Evolutionary conservation across 208 protist species (phyloP).

Genomic region (Trypanosomatidae sp.): DNA sequence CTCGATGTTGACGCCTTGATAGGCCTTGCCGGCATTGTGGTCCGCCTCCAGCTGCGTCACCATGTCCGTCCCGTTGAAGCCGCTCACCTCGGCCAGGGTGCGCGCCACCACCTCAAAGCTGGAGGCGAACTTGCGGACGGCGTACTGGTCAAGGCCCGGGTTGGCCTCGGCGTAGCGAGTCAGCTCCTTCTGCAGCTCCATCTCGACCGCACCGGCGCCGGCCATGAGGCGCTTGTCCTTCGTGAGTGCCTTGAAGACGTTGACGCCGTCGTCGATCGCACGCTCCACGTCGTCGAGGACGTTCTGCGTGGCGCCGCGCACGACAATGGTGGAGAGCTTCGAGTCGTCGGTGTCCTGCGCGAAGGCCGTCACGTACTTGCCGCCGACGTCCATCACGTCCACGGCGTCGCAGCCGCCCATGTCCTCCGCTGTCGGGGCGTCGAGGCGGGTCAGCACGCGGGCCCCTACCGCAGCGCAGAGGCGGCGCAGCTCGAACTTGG

Average conservation of each 20-base stretch:
- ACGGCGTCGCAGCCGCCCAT: slow-evolving; percentile 96
- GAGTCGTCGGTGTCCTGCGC: slow-evolving; percentile 92
- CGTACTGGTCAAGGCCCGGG: slow-evolving; percentile 98
- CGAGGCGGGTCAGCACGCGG: slow-evolving; percentile 93
- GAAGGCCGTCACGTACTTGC: slow-evolving; percentile 96
- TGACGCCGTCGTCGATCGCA: slow-evolving; percentile 98
- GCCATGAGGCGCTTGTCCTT: slow-evolving; percentile 96
- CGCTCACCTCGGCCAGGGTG: slow-evolving; percentile 98
- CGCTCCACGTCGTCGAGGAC: slow-evolving; percentile 98
- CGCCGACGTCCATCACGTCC: slow-evolving; percentile 96
- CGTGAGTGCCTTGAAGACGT: slow-evolving; percentile 97
- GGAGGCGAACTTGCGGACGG: slow-evolving; percentile 97
- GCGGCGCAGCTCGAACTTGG: slow-evolving; percentile 99
- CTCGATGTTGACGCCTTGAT: slow-evolving; percentile 95
- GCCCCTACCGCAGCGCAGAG: slow-evolving; percentile 97
- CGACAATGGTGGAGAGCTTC: slow-evolving; percentile 98
- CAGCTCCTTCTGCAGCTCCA: slow-evolving; percentile 93
- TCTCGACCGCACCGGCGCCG: slow-evolving; percentile 98
- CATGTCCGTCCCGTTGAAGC: slow-evolving; percentile 96
- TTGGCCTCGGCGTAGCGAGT: slow-evolving; percentile 85
- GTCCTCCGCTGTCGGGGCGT: slow-evolving; percentile 93
- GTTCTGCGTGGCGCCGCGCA: slow-evolving; percentile 98
- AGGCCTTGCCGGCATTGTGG: slow-evolving; percentile 91
- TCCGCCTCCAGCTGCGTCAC: slow-evolving; percentile 96
- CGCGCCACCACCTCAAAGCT: slow-evolving; percentile 97